Evolutionary conservation across 768 basidiomycete species (phyloP), one percentile per base, ranked within the genome.

Genomic region (Russula griseocarnosa): DNA sequence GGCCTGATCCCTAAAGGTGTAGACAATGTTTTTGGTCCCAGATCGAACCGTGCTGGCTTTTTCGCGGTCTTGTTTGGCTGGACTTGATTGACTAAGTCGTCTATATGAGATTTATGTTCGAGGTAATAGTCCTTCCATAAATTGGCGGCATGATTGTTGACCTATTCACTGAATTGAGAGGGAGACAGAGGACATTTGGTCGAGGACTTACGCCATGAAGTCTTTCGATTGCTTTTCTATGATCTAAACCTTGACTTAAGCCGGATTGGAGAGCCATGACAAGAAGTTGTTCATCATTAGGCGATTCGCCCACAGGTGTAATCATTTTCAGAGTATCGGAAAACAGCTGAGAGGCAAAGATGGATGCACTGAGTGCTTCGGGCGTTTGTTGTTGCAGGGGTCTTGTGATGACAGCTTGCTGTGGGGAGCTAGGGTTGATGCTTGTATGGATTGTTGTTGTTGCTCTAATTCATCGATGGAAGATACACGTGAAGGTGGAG

Each of bases 51-150:
- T 51, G 58, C 50, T 22, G 68, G 66, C 67, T 80, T 81, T 70
- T 79, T 80, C 24, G 75, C 71, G 7, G 74, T 75, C 53, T 75
- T 74, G 16, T 72, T 50, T 7, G 72, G 65, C 30, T 58, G 58
- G 2, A 60, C 32, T 24, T 58, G 64, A 24, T 44, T 50, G 22
- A 74, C 71, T 14, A 72, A 69, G 32, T 74, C 73, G 69, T 89
- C 84, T 40, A 90, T 75, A 47, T 83, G 81, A 57, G 80, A 78
- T 62, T 82, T 84, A 69, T 90, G 80, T 61, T 89, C 87, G 18
- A 91, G 78, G 68, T 87, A 91, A 70, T 89, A 89, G 69, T 91
- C 89, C 70, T 90, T 90, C 88, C 88, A 91, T 26, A 87, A 74
- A 71, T 79, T 84, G 42, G 86, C 81, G 13, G 76, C 72, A 44